A percentile compares a stretch with the other conserved stretches of the same genome.
These are phyloP conservation scores for Ocimum tenuiflorum DNA, from an alignment of 257 asterid species.

Conservation along the genomic window DNA sequence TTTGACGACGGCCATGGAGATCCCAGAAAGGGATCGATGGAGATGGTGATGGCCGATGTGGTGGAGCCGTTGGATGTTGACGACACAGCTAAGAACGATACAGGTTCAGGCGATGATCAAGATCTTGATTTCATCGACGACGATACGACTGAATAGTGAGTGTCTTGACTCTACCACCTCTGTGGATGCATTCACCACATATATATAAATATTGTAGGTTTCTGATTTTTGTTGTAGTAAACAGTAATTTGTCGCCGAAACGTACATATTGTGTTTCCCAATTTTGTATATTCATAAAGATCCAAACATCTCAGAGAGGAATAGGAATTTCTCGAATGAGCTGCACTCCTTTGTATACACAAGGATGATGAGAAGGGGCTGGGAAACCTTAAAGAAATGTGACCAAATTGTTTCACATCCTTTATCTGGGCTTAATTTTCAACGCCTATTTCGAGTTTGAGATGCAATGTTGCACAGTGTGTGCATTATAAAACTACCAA, in stretches of 20 bases:
- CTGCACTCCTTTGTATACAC: no score
- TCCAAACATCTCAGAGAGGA: no score
- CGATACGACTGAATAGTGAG: constrained; percentile 44
- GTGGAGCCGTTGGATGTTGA: constrained; percentile 45
- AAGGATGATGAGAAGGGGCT: no score
- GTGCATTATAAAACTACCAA: no score
- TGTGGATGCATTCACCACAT: no score
- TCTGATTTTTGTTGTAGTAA: background rate
- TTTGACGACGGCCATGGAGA: constrained; percentile 50
- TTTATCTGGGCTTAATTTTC: background rate
- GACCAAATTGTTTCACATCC: background rate
- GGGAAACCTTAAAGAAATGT: background rate
- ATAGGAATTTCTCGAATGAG: no score
- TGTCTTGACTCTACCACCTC: background rate
- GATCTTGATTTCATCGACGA: constrained; percentile 66
- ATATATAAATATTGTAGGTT: background rate
- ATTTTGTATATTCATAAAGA: constrained; percentile 18
- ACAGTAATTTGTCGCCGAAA: background rate
- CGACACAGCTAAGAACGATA: constrained; percentile 31
- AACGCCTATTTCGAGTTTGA: no score
- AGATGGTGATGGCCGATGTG: constrained; percentile 41
- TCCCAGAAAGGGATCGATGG: constrained; percentile 45
- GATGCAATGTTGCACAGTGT: no score
- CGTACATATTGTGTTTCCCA: background rate
- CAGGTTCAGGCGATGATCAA: constrained; percentile 38